Base-by-base conservation (phyloP, 177 flowering plant species). In the Vitis hybrid region DNA sequence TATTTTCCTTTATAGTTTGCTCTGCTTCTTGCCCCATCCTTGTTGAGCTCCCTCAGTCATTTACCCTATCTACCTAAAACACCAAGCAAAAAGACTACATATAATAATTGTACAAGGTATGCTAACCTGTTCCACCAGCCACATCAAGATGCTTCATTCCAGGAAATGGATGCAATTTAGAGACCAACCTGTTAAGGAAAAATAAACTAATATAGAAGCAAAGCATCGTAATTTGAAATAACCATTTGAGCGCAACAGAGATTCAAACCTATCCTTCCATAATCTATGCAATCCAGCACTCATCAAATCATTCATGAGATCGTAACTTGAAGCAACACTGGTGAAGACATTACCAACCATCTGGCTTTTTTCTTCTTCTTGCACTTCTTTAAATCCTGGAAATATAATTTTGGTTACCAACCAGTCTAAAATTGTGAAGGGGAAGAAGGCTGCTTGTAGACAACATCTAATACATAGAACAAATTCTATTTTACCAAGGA, bases 111-210 rank as follows among this genome's bases (percentile, higher is more conserved):
- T 41, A 46, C 32, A 60, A 51, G 14, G 69, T 10, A 67, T 54
- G 59, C 80, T 71, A 58, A 92, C 98, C 98, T 82, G 99, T 95
- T 67, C 99, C 98, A 75, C 98, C 99, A 81, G 99, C 99, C 79
- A 96, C 98, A 84, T 96, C 99, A 80, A 96, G 95, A 83, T 96
- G 97, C 82, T 91, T 92, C 91, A 93, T 96, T 78, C 99, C 98
- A 66, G 93, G 92, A 76, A 91, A 93, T 52, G 99, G 99, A 77
- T 82, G 78, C 68, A 96, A 79, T 66, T 91, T 83, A 68, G 92
- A 86, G 58, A 96, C 95, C 77, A 96, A 75, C 76, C 99, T 95
- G 87, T 50, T 46, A 13, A 46, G 18, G 2, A 71, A 55, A 62
- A 53, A 64, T 21, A 50, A 12, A 41, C 66, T 30, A 17, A 27